Percentiles rank a stretch among this genome's conserved stretches.
Evolutionary conservation across 192 early-diverging fungal genomes (phyloP).

Genomic region (Linnemannia elongata): DNA sequence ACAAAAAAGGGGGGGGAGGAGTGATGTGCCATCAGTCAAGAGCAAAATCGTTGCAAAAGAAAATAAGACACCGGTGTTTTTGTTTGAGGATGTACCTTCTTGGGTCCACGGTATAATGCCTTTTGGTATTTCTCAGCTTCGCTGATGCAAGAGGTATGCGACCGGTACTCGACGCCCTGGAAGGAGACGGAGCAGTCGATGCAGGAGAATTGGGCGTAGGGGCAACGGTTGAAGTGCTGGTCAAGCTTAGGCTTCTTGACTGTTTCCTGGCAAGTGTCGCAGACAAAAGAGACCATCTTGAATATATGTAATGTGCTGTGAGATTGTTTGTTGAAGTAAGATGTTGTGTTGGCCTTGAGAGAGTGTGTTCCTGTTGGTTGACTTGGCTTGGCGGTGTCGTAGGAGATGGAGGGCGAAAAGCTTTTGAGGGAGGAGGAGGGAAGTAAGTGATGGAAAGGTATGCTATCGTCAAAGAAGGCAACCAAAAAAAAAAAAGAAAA

Average conservation of each 20-base stretch:
- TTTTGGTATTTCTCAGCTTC: conserved; percentile 97
- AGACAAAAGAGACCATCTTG: conserved; percentile 73
- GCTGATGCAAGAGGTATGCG: conserved; percentile 91
- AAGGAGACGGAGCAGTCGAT: conserved; percentile 94
- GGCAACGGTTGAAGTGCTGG: conserved; percentile 86
- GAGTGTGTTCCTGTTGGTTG: neutral
- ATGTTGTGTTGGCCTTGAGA: neutral
- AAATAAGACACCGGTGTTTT: neutral
- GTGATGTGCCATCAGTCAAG: too few relatives aligned
- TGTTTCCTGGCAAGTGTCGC: conserved; percentile 83
- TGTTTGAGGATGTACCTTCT: conserved; percentile 64
- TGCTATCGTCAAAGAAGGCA: neutral
- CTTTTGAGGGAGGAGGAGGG: neutral
- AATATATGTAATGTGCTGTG: neutral
- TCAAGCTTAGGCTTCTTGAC: conserved; percentile 97
- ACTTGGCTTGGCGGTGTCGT: neutral
- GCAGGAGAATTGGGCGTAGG: conserved; percentile 87
- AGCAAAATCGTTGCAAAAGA: too few relatives aligned
- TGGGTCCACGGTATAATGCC: conserved; percentile 79
- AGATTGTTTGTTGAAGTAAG: neutral
- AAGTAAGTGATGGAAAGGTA: neutral
- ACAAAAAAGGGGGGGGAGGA: neutral
- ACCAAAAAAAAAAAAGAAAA: neutral
- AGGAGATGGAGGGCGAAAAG: neutral
- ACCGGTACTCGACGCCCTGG: conserved; percentile 77